A percentile compares a stretch with the other conserved stretches of the same genome.
Evolutionary conservation across 2,329 filamentous ascomycete species (phyloP).

Genomic region (Pseudopyricularia cyperi): DNA sequence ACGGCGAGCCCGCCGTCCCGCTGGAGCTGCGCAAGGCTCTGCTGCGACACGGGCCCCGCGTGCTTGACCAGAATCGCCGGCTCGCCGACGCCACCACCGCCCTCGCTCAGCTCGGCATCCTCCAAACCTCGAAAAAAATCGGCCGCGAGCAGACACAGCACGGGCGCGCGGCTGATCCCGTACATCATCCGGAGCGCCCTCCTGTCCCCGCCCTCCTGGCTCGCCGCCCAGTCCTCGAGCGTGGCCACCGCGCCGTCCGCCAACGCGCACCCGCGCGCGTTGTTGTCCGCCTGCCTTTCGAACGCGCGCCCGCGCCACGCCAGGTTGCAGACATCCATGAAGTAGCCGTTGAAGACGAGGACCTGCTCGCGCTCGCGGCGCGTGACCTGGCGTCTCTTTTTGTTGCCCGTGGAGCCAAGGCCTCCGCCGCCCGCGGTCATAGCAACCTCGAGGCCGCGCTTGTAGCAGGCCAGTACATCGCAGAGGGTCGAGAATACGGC

Average conservation of each 20-base stretch:
- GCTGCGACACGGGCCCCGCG: constrained; percentile 57
- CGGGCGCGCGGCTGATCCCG: constrained; percentile 31
- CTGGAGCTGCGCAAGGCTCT: constrained; percentile 48
- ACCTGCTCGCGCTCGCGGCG: constrained; percentile 47
- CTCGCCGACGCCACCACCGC: constrained; percentile 10
- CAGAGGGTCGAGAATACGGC: constrained; percentile 56
- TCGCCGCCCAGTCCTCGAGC: not conserved
- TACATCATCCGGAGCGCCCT: not conserved
- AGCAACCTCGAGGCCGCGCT: constrained; percentile 57
- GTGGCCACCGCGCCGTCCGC: constrained; percentile 12
- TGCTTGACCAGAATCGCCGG: constrained; percentile 27
- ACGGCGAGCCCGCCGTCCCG: constrained; percentile 53
- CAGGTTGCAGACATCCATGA: constrained; percentile 80
- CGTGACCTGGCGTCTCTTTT: constrained; percentile 16
- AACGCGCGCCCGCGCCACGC: constrained; percentile 68
- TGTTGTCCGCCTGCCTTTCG: constrained; percentile 44
- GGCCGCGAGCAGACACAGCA: constrained; percentile 42
- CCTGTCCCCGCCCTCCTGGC: not conserved
- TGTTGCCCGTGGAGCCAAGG: too few relatives aligned
- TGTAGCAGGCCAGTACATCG: constrained; percentile 57
- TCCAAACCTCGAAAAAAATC: constrained; percentile 42
- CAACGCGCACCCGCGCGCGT: constrained; percentile 42
- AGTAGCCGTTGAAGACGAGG: constrained; percentile 64
- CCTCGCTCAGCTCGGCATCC: constrained; percentile 32
- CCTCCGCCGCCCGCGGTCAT: constrained; percentile 21